Evolutionary conservation across 768 basidiomycete species (phyloP).

Genomic region (Sarcodon aspratus): DNA sequence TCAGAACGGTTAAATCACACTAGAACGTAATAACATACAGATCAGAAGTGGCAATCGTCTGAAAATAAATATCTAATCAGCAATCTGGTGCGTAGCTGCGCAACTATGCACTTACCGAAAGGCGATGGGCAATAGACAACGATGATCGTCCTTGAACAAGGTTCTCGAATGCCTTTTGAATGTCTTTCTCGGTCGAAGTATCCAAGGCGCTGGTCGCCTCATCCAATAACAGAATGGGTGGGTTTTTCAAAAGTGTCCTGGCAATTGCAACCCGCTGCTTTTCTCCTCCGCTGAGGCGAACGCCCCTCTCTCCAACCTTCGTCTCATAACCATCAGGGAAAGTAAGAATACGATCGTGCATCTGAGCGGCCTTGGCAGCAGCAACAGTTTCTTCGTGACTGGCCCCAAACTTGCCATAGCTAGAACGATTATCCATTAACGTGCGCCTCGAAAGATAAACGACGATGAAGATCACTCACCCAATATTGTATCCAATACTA

Average conservation of each 20-base stretch:
- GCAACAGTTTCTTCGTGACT: constrained; percentile 63
- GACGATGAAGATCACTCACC: constrained; percentile 25
- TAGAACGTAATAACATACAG: constrained; percentile 19
- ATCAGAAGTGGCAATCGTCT: constrained; percentile 46
- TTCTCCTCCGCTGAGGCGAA: constrained; percentile 79
- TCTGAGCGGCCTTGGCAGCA: constrained; percentile 73
- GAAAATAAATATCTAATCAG: constrained; percentile 5
- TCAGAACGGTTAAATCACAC: background rate
- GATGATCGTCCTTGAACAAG: constrained; percentile 65
- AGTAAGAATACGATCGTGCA: constrained; percentile 75
- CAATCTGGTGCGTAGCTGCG: constrained; percentile 2
- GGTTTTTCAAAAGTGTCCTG: constrained; percentile 76
- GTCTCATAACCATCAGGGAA: constrained; percentile 88
- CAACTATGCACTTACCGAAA: constrained; percentile 43
- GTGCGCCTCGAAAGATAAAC: background rate
- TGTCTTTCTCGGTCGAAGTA: constrained; percentile 83
- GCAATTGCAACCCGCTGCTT: constrained; percentile 87
- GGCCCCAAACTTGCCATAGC: constrained; percentile 70
- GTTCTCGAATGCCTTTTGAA: constrained; percentile 79
- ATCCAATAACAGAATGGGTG: constrained; percentile 68
- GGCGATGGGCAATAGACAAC: constrained; percentile 69
- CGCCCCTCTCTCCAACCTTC: constrained; percentile 82
- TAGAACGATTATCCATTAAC: constrained; percentile 10
- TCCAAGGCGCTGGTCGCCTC: constrained; percentile 81
- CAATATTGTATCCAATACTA: constrained; percentile 64